A percentile compares a stretch with the other conserved stretches of the same genome.
Conservation (phyloP, 2,329 filamentous ascomycete species). For the Phialocephala sp. region DNA sequence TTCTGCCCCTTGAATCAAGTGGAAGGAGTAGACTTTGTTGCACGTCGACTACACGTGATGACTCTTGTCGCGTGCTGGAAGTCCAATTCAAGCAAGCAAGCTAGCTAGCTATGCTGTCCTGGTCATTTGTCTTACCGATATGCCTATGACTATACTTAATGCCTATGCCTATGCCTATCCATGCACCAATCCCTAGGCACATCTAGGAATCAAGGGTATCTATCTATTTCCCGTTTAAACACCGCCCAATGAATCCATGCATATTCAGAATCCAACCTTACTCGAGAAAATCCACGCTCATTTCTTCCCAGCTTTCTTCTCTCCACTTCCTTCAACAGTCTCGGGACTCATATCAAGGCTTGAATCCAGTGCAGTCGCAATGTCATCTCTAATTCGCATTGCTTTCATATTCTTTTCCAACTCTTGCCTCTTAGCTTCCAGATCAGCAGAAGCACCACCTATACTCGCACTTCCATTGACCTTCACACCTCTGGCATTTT, state of each 20-base stretch:
- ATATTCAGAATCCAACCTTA: neutral
- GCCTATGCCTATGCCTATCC: too few species aligned
- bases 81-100: neutral
- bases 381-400: constrained; percentile 7
- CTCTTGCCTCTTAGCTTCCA: constrained; percentile 28
- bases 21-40: neutral
- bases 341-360: neutral
- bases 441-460: constrained; percentile 18
- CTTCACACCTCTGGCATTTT: constrained; percentile 7
- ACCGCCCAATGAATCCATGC: neutral
- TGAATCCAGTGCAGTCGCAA: neutral
- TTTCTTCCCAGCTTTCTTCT: constrained; percentile 7
- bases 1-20: neutral
- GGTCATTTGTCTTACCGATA: too few species aligned
- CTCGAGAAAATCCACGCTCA: neutral
- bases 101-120: neutral
- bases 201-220: neutral
- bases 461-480: constrained; percentile 6
- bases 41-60: constrained; percentile 7
- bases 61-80: neutral
- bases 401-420: constrained; percentile 28
- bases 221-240: neutral
- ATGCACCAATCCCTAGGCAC: too few species aligned
- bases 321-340: neutral
- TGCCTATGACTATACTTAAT: too few species aligned